Conservation (phyloP, 1,139 yeast genomes). For the Yamadazyma aaseri region DNA sequence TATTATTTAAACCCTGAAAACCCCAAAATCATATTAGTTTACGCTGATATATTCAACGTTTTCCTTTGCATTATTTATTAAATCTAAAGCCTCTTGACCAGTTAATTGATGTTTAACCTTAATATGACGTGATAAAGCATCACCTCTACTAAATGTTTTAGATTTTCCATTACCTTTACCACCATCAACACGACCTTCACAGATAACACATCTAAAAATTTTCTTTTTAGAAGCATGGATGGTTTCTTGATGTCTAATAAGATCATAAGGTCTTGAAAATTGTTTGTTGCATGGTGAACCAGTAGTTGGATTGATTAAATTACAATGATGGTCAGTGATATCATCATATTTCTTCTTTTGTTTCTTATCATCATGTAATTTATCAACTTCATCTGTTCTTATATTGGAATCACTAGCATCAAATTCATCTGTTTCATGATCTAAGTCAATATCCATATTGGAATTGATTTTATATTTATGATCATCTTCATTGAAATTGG, state of each 20-base stretch:
- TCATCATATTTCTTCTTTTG: conserved; percentile 10
- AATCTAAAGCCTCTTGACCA: conserved; percentile 51
- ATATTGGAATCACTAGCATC: background rate
- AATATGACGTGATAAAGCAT: conserved; percentile 49
- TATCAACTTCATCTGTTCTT: background rate
- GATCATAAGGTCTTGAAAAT: conserved; percentile 49
- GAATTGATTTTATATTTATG: too few relatives aligned
- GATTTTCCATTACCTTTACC: conserved; percentile 61
- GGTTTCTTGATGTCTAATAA: conserved; percentile 51
- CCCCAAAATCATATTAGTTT: background rate
- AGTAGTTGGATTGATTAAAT: conserved; percentile 57
- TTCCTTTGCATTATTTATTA: conserved; percentile 72
- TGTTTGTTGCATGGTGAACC: conserved; percentile 45
- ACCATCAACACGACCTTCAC: conserved; percentile 49
- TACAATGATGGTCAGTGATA: conserved; percentile 41
- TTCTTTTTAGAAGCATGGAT: conserved; percentile 50
- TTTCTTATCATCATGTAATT: conserved; percentile 4
- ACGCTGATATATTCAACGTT: conserved; percentile 61
- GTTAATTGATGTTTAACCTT: conserved; percentile 49
- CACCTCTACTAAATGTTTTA: conserved; percentile 50
- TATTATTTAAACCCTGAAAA: background rate
- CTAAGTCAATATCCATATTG: background rate
- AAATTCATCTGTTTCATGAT: background rate
- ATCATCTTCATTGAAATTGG: background rate
- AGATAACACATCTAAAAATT: conserved; percentile 48